A percentile compares a stretch with the other conserved stretches of the same genome.
phyloP scores from a whole-genome alignment of 2,329 filamentous ascomycete species.

The Neopestalotiopsis sp. region DNA sequence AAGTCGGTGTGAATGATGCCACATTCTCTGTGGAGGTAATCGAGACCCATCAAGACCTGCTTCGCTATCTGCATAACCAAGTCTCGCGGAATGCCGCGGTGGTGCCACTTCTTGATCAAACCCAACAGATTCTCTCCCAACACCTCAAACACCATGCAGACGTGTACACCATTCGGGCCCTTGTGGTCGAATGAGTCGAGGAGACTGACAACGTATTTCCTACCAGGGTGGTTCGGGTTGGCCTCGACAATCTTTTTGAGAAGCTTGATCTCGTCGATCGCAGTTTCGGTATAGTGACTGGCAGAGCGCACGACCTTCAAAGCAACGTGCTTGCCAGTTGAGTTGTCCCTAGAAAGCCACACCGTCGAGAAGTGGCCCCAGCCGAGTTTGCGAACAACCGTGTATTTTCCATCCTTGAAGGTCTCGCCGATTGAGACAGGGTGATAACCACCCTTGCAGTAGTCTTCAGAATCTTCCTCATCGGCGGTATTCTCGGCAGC shows the following conservation, averaged over 20 bases:
- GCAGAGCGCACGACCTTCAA: constrained; percentile 97
- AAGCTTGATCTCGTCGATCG: constrained; percentile 98
- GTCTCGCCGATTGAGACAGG: constrained; percentile 93
- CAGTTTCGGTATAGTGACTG: constrained; percentile 98
- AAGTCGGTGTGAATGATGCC: constrained; percentile 98
- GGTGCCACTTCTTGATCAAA: constrained; percentile 98
- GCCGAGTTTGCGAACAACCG: constrained; percentile 92
- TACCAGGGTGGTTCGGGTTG: constrained; percentile 91
- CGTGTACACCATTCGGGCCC: constrained; percentile 92
- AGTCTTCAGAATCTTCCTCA: constrained; percentile 98
- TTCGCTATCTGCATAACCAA: constrained; percentile 99
- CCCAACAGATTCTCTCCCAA: constrained; percentile 93
- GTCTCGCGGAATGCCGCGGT: constrained; percentile 93
- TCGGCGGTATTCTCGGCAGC: constrained; percentile 90
- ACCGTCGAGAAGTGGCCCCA: constrained; percentile 99
- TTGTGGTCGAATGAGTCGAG: constrained; percentile 98
- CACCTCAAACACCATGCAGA: constrained; percentile 99
- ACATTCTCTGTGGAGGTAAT: constrained; percentile 96
- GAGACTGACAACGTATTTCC: constrained; percentile 93
- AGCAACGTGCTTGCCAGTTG: constrained; percentile 89
- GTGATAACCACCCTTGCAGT: constrained; percentile 98
- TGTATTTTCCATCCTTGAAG: constrained; percentile 98
- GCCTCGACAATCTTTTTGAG: constrained; percentile 96
- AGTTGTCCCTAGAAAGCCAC: constrained; percentile 83
- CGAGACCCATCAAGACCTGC: constrained; percentile 91